A percentile compares a stretch with the other conserved stretches of the same genome.
Conservation (phyloP, 495 filamentous ascomycete species). For the Parathielavia hyrcaniae region DNA sequence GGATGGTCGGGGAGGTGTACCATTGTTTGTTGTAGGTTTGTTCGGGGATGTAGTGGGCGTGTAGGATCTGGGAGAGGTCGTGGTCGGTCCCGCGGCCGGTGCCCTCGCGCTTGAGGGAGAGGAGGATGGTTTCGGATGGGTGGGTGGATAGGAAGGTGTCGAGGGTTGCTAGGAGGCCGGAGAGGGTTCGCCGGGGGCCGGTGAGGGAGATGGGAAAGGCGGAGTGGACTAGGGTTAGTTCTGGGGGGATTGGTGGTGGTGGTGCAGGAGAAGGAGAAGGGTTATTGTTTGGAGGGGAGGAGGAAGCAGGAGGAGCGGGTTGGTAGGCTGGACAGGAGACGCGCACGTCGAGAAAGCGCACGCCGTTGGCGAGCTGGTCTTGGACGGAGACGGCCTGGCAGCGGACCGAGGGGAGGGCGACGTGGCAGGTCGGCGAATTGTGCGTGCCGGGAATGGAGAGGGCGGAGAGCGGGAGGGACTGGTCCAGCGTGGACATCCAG, state of each 20-base stretch:
- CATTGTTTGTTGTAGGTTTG: conserved; percentile 48
- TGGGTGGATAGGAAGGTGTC: conserved; percentile 70
- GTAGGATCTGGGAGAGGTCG: conserved; percentile 65
- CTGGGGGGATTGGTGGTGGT: conserved; percentile 15
- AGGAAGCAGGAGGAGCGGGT: conserved; percentile 30
- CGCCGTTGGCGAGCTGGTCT: conserved; percentile 79
- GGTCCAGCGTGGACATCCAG: conserved; percentile 75
- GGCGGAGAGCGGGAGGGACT: conserved; percentile 64
- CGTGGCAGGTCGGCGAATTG: conserved; percentile 79
- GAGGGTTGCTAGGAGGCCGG: conserved; percentile 59
- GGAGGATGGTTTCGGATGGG: conserved; percentile 74
- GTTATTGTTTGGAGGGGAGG: not conserved
- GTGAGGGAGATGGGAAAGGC: conserved; percentile 45
- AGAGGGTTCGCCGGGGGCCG: conserved; percentile 58
- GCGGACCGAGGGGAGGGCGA: conserved; percentile 83
- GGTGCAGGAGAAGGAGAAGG: no score
- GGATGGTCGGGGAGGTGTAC: conserved; percentile 75
- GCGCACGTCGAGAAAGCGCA: conserved; percentile 91
- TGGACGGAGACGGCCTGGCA: conserved; percentile 77
- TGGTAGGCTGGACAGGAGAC: conserved; percentile 39
- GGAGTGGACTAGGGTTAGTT: conserved; percentile 52
- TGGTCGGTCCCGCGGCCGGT: conserved; percentile 72
- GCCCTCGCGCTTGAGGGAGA: conserved; percentile 89
- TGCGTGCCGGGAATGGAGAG: conserved; percentile 94
- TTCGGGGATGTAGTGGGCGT: conserved; percentile 51